Conservation (phyloP, 2,329 filamentous ascomycete genomes). For the Fusarium nurragi region DNA sequence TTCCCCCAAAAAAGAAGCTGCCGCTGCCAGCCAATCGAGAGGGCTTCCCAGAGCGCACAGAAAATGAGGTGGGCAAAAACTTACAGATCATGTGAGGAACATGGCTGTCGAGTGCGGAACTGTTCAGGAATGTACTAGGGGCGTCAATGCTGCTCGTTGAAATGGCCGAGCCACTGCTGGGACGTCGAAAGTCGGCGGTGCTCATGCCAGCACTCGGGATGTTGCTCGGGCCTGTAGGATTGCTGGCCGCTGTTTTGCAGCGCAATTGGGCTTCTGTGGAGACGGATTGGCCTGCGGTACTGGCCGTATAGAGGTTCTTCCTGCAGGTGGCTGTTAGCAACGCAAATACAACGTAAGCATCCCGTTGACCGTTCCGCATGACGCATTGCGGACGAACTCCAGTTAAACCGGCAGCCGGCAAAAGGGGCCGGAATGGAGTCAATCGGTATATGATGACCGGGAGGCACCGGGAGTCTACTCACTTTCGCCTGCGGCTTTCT, state of each 20-base stretch:
- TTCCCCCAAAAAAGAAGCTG: slow-evolving; percentile 36
- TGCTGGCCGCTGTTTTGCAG: slow-evolving; percentile 51
- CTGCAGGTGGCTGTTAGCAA: slow-evolving; percentile 48
- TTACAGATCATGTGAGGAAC: slow-evolving; percentile 61
- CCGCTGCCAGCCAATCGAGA: slow-evolving; percentile 30
- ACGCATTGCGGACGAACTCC: slow-evolving; percentile 22
- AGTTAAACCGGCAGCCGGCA: slow-evolving; percentile 7
- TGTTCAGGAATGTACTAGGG: slow-evolving; percentile 40
- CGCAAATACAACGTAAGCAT: slow-evolving; percentile 11
- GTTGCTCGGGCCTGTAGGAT: slow-evolving; percentile 30
- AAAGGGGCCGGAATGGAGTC: slow-evolving; percentile 11
- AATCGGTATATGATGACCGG: slow-evolving; percentile 17
- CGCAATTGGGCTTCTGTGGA: slow-evolving; percentile 58
- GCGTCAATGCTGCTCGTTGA: slow-evolving; percentile 47
- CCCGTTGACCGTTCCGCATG: slow-evolving; percentile 13
- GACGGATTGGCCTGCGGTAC: slow-evolving; percentile 48
- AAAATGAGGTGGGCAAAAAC: slow-evolving; percentile 42
- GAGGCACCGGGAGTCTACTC: slow-evolving; percentile 55
- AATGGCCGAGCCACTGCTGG: slow-evolving; percentile 50
- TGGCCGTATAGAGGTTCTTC: slow-evolving; percentile 56
- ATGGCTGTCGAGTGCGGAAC: slow-evolving; percentile 53
- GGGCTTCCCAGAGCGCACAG: slow-evolving; percentile 23
- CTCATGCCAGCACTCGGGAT: slow-evolving; percentile 32
- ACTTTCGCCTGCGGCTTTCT: slow-evolving; percentile 88
- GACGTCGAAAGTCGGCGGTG: slow-evolving; percentile 52